Evolutionary conservation across 2,329 filamentous ascomycete genomes (phyloP).

Genomic region (Penicillium sp.): DNA sequence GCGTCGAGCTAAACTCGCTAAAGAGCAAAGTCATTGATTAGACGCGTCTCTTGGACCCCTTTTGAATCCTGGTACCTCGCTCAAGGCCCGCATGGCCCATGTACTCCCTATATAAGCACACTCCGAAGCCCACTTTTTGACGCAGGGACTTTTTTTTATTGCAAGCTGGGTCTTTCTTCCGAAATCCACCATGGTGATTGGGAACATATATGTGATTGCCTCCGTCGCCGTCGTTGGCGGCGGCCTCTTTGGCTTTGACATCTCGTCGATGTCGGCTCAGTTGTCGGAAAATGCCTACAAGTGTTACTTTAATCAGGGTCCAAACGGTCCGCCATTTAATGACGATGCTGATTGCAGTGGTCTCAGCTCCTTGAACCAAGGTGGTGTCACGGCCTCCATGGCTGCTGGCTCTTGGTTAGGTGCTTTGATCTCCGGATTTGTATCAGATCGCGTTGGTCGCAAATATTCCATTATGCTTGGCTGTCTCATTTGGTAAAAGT

Average conservation of each 20-base stretch:
- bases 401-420: conserved; percentile 40
- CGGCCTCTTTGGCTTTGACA: conserved; percentile 59
- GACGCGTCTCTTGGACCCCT: neutral
- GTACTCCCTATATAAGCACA: neutral
- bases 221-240: conserved; percentile 40
- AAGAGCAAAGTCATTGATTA: neutral
- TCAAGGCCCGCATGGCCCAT: neutral
- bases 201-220: conserved; percentile 17
- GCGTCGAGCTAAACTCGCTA: neutral
- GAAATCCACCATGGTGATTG: conserved; percentile 6
- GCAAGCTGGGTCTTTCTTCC: neutral
- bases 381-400: conserved; percentile 40
- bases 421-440: conserved; percentile 51
- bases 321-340: conserved; percentile 9
- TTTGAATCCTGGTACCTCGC: neutral
- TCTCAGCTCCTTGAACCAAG: conserved; percentile 21
- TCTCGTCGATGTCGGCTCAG: conserved; percentile 53
- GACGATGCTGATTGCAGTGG: neutral
- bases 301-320: conserved; percentile 16
- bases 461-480: conserved; percentile 53
- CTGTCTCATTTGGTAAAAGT: conserved; percentile 49
- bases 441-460: conserved; percentile 47
- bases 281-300: conserved; percentile 8
- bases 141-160: no score
- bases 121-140: neutral